Conservation (phyloP, 495 filamentous ascomycete species). For the Aspergillus homomorphus region DNA sequence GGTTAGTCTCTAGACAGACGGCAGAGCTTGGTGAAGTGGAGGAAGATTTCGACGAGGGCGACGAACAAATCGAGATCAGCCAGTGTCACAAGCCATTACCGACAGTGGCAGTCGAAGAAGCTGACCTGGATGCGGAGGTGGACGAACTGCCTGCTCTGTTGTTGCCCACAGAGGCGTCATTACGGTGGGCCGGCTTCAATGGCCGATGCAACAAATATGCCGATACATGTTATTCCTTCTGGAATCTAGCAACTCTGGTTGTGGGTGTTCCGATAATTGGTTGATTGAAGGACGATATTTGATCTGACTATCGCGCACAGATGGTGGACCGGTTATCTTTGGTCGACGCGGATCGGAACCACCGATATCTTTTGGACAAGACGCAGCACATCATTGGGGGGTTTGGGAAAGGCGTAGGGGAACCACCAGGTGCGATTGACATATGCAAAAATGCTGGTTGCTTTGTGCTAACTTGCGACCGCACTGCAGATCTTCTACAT, state of each 20-base stretch:
- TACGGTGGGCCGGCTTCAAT: slow-evolving; percentile 69
- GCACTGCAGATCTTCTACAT: slow-evolving; percentile 76
- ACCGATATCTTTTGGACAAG: slow-evolving; percentile 77
- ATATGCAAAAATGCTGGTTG: neutral
- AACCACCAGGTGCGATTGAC: slow-evolving; percentile 59
- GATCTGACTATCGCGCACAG: slow-evolving; percentile 29
- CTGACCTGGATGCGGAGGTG: slow-evolving; percentile 27
- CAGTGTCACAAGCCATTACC: slow-evolving; percentile 1
- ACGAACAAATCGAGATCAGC: slow-evolving; percentile 32
- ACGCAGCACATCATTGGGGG: slow-evolving; percentile 91
- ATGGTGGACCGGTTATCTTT: slow-evolving; percentile 63
- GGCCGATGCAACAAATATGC: slow-evolving; percentile 83
- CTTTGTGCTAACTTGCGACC: slow-evolving; percentile 6
- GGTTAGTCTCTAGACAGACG: slow-evolving; percentile 72
- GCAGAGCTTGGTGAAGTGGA: slow-evolving; percentile 49
- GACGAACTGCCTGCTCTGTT: slow-evolving; percentile 35
- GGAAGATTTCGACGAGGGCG: slow-evolving; percentile 47
- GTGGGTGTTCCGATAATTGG: slow-evolving; percentile 33
- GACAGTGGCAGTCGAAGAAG: slow-evolving; percentile 10
- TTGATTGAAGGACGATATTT: neutral
- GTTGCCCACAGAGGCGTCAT: slow-evolving; percentile 28
- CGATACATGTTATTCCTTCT: slow-evolving; percentile 95
- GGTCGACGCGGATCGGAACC: slow-evolving; percentile 56
- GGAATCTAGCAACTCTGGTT: slow-evolving; percentile 70
- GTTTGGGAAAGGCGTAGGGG: slow-evolving; percentile 79